phyloP scores from a whole-genome alignment of 2,329 filamentous ascomycete species.

The Huntiella moniliformis region DNA sequence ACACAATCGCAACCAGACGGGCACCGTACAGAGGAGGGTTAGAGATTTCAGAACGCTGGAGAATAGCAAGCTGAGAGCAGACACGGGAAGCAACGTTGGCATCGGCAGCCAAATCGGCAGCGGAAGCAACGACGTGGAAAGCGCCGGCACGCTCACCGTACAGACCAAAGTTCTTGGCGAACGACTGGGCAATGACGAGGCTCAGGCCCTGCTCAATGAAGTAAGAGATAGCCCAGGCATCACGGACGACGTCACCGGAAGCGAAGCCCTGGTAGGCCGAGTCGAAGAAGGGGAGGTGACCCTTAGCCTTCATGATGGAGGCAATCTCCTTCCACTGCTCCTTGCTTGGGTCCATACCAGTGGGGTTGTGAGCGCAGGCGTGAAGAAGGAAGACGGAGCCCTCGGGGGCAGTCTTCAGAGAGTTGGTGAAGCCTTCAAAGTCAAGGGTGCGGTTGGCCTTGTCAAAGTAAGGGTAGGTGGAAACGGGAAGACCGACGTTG shows the following conservation, averaged over 20 bases:
- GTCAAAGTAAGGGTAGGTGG: constrained; percentile 86
- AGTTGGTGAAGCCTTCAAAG: constrained; percentile 67
- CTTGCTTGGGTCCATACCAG: constrained; percentile 81
- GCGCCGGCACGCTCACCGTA: constrained; percentile 93
- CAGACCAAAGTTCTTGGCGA: constrained; percentile 95
- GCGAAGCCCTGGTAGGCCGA: constrained; percentile 96
- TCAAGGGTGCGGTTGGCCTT: constrained; percentile 78
- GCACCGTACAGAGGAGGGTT: constrained; percentile 93
- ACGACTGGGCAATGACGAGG: constrained; percentile 75
- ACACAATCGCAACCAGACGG: constrained; percentile 62
- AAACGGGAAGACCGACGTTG: constrained; percentile 64
- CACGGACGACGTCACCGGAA: constrained; percentile 66
- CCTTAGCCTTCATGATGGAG: constrained; percentile 51
- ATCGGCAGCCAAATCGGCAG: constrained; percentile 32
- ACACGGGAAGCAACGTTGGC: constrained; percentile 47
- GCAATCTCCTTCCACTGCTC: constrained; percentile 92
- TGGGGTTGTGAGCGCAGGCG: constrained; percentile 95
- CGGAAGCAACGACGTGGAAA: constrained; percentile 78
- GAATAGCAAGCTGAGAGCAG: constrained; percentile 72
- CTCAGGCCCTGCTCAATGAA: constrained; percentile 86
- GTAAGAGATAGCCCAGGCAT: constrained; percentile 84
- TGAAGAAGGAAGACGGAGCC: constrained; percentile 80
- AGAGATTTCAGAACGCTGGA: constrained; percentile 93
- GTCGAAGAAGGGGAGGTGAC: constrained; percentile 97
- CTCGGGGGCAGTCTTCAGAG: constrained; percentile 52